Conservation (phyloP, 805 yeast genomes). For the Saccharomyces kudriavzevii region DNA sequence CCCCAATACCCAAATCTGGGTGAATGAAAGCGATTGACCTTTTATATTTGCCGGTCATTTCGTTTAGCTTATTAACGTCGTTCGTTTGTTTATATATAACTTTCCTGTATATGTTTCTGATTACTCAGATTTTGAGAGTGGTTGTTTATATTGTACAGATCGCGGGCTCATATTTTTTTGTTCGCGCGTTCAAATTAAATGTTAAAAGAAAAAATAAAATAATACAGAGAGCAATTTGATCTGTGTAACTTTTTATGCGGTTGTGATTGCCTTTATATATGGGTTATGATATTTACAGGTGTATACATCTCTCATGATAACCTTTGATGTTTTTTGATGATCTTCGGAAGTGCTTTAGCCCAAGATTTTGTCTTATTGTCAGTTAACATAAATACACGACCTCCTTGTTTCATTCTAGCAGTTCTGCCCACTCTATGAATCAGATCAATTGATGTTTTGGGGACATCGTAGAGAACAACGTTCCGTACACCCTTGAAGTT, state of each 20-base stretch:
- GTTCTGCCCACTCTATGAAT: conserved; percentile 92
- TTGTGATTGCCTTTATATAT: neutral
- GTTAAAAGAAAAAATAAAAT: neutral
- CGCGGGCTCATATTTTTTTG: neutral
- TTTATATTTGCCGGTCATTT: neutral
- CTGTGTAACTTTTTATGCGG: neutral
- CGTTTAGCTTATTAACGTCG: neutral
- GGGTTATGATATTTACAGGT: neutral
- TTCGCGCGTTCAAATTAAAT: neutral
- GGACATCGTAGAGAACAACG: conserved; percentile 78
- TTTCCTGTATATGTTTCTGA: neutral
- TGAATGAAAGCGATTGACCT: conserved; percentile 76
- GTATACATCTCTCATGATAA: conserved; percentile 17
- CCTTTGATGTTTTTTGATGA: conserved; percentile 44
- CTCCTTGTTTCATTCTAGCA: conserved; percentile 83
- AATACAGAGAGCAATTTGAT: neutral
- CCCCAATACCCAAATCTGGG: conserved; percentile 95
- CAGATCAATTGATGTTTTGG: conserved; percentile 74
- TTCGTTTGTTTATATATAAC: too few relatives aligned
- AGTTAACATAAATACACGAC: conserved; percentile 76
- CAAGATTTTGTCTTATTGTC: conserved; percentile 63
- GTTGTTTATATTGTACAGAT: neutral
- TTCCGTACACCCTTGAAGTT: conserved; percentile 78
- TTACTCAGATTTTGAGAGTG: neutral
- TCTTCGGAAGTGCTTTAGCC: conserved; percentile 73